These are phyloP conservation scores for Sporothrix pallida DNA, from an alignment of 2,329 filamentous ascomycete species.

Conservation along the genomic window DNA sequence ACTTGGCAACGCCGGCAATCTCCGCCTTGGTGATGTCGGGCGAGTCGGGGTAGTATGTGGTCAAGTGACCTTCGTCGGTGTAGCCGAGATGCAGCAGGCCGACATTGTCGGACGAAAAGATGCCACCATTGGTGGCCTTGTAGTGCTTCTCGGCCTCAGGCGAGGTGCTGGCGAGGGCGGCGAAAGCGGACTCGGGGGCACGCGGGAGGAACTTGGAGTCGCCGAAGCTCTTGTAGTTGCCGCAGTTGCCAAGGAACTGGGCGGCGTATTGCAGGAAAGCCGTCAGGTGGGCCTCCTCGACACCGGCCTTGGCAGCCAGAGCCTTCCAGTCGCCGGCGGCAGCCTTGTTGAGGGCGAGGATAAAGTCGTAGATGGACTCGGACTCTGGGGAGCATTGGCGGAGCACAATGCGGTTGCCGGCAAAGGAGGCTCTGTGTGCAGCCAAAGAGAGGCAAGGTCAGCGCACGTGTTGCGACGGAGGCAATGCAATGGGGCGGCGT, in stretches of 20 bases:
- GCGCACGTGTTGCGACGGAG: not conserved
- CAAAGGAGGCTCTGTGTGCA: slow-evolving; percentile 69
- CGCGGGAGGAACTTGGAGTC: slow-evolving; percentile 84
- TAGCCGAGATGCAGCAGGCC: slow-evolving; percentile 78
- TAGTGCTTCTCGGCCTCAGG: slow-evolving; percentile 68
- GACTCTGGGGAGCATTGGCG: slow-evolving; percentile 83
- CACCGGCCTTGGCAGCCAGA: slow-evolving; percentile 67
- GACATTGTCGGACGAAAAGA: slow-evolving; percentile 70
- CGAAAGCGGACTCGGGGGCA: slow-evolving; percentile 66
- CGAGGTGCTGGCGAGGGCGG: slow-evolving; percentile 66
- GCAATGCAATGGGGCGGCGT: not conserved
- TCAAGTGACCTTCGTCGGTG: slow-evolving; percentile 75
- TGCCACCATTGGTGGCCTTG: slow-evolving; percentile 70
- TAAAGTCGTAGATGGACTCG: slow-evolving; percentile 80
- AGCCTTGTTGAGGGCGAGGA: slow-evolving; percentile 71
- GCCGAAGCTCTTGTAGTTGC: slow-evolving; percentile 88
- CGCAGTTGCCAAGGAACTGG: slow-evolving; percentile 79
- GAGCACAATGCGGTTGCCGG: slow-evolving; percentile 77
- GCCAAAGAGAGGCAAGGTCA: slow-evolving; percentile 17
- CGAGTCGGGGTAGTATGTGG: slow-evolving; percentile 81
- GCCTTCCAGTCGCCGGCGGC: slow-evolving; percentile 73
- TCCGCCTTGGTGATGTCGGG: slow-evolving; percentile 75
- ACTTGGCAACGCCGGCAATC: slow-evolving; percentile 73
- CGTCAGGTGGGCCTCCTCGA: slow-evolving; percentile 67
- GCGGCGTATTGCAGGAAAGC: slow-evolving; percentile 77